These are phyloP conservation scores for Candida maesae DNA, from an alignment of 805 yeast genomes.

Conservation along the genomic window DNA sequence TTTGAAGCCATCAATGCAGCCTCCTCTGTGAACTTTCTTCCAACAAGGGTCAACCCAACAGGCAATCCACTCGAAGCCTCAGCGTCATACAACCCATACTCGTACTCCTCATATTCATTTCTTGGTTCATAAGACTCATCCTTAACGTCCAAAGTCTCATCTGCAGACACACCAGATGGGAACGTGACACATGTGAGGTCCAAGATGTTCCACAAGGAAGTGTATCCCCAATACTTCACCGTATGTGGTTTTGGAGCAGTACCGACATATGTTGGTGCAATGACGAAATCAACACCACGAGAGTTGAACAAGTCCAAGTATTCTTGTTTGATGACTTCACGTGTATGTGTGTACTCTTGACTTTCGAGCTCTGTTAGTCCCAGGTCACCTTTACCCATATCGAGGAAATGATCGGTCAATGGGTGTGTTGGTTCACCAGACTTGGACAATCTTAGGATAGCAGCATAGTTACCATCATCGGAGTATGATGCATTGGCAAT, in stretches of 20 bases:
- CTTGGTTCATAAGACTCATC: conserved; percentile 27
- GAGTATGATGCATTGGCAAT: conserved; percentile 52
- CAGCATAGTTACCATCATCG: conserved; percentile 65
- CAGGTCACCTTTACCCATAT: conserved; percentile 55
- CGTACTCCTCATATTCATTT: conserved; percentile 32
- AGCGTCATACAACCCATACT: conserved; percentile 31
- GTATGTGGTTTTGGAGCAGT: conserved; percentile 66
- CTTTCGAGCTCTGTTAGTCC: conserved; percentile 45
- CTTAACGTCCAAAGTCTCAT: conserved; percentile 44
- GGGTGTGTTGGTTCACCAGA: conserved; percentile 71
- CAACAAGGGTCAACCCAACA: conserved; percentile 46
- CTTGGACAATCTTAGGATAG: conserved; percentile 44
- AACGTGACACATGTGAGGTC: conserved; percentile 66
- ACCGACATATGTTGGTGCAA: conserved; percentile 65
- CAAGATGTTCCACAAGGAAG: conserved; percentile 66
- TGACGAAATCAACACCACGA: conserved; percentile 58
- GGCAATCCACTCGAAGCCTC: conserved; percentile 53
- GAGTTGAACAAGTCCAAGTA: conserved; percentile 51
- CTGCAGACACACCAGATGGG: conserved; percentile 43
- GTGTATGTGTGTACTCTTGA: conserved; percentile 47
- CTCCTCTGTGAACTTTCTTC: conserved; percentile 49
- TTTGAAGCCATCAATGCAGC: conserved; percentile 42
- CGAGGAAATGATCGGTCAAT: conserved; percentile 58
- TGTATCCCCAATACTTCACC: conserved; percentile 77
- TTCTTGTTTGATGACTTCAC: conserved; percentile 57